These are phyloP conservation scores for Phytophthora crassamura DNA, from an alignment of 352 stramenopile species.

Conservation along the genomic window DNA sequence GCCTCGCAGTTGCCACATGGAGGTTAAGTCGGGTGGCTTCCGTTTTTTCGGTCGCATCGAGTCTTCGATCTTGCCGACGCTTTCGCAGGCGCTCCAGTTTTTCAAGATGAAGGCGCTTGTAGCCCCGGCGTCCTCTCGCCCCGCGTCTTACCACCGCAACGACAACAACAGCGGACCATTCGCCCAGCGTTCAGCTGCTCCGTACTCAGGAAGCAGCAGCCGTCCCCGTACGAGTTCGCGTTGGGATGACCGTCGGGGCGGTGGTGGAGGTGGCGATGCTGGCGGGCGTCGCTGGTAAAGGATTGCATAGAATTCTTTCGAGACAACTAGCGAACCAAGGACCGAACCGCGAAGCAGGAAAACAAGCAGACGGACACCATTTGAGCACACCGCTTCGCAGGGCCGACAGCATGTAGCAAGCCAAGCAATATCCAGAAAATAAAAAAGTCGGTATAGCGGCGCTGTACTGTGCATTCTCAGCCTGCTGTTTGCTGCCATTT, in stretches of 20 bases:
- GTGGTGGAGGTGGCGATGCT: conserved; percentile 36
- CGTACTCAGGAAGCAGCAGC: conserved; percentile 46
- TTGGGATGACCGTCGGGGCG: conserved; percentile 72
- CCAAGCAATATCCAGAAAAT: conserved; percentile 31
- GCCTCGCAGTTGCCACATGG: conserved; percentile 87
- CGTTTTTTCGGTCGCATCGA: conserved; percentile 90
- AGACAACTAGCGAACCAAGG: not conserved
- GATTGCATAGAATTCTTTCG: not conserved
- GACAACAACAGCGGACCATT: conserved; percentile 64
- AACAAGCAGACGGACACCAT: conserved; percentile 10
- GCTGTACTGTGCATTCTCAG: not conserved
- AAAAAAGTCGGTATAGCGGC: conserved; percentile 36
- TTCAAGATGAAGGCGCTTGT: conserved; percentile 92
- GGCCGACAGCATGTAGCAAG: conserved; percentile 12
- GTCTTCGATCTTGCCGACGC: conserved; percentile 81
- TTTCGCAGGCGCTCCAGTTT: conserved; percentile 86
- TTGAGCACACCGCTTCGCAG: conserved; percentile 26
- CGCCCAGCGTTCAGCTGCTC: conserved; percentile 56
- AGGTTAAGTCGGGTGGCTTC: conserved; percentile 86
- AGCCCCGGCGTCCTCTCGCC: conserved; percentile 50
- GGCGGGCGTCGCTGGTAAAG: conserved; percentile 39
- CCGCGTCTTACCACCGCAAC: conserved; percentile 54
- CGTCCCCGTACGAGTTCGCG: conserved; percentile 69
- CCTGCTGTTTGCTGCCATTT: no score
- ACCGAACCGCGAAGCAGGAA: conserved; percentile 9